Evolutionary conservation across 2,329 filamentous ascomycete genomes (phyloP), one percentile per base, ranked within the genome.

Genomic region (Stagonosporopsis cucurbitacearum): DNA sequence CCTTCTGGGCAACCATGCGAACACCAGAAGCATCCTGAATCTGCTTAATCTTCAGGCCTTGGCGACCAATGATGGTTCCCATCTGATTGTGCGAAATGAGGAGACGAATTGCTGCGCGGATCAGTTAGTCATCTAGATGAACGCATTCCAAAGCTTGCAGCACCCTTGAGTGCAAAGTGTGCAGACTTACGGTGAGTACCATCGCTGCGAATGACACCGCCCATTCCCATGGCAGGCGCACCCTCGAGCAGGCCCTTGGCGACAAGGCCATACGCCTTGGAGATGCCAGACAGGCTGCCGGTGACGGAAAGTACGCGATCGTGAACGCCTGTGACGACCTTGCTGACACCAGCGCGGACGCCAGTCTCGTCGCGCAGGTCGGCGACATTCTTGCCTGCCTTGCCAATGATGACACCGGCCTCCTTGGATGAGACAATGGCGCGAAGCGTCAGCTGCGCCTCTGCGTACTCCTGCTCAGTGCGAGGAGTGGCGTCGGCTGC

Each of bases 81-180:
- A 99, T 99, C 80, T 99, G 95, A 78, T 98, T 98, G 82, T 99
- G 94, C 30, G 95, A 99, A 78, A 99, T 98, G 75, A 99, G 88
- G 28, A 99, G 88, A 74, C 96, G 96, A 77, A 99, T 91, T 59
- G 95, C 95, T 99, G 53, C 26, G 40, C 19, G 40, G 36, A 57
- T 73, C 63, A 72, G 68, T 58, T 39, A 50, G 43, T 20, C 6
- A 44, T 41, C 20, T 22, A 19, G 32, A 36, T 17, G 23, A 32
- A 28, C 28, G 43, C 35, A 33, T 19, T 17, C 4, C 33, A 12
- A 28, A 17, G 37, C n/a, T 19, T 26, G 45, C 17, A 13, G 17
- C 35, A 50, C 22, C 33, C 26, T 25, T 32, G 19, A 6, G 39
- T 22, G 36, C 39, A 33, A 23, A 30, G 48, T 11, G 39, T 28